Evolutionary conservation across 2,329 filamentous ascomycete genomes (phyloP), one percentile per base, ranked within the genome.

Genomic region (Allantophomopsis cytisporea): DNA sequence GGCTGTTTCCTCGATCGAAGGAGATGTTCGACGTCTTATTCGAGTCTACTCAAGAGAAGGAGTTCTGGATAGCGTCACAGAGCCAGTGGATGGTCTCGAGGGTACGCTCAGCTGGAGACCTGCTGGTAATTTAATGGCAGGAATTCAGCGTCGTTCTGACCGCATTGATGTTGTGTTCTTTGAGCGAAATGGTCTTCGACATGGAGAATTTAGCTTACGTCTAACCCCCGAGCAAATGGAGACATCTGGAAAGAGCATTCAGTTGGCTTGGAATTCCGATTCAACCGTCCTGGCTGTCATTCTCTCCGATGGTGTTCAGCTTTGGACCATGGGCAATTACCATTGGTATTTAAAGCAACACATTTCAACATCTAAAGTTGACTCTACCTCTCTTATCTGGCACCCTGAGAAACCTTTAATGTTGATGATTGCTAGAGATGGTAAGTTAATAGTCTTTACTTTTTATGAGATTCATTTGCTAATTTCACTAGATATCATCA

Each of bases 301-400:
- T 1, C 75, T 88, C 49, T 65, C 66, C 23, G 74, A 87, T 46
- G 71, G 76, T 41, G 64, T 91, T n/a, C 91, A 98, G 54, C 65
- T 98, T 1, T 98, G 91, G 91, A 94, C 87, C 1, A 94, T 82
- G 71, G 83, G 86, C 15, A 98, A 98, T 57, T 98, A 98, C 50
- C 85, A 96, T 56, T 98, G 91, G 74, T 96, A 96, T 57, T 68
- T 98, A 13, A 98, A 98, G 62, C 87, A 94, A 56, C 87, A 95
- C 55, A 68, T 95, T 6, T 60, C 64, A 6, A 62, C 69, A 6
- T 51, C 49, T 11, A 48, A 51, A 3, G 50, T 59, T n/a, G 21
- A 44, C n/a, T 37, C 33, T 14, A 43, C 20, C 15, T 44, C 51
- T 13, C 16, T 58, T 5, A 55, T 65, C 1, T 98, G 91, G 91